Conservation (phyloP, 2,329 filamentous ascomycete species). For the Arthrobotrys megalospora region DNA sequence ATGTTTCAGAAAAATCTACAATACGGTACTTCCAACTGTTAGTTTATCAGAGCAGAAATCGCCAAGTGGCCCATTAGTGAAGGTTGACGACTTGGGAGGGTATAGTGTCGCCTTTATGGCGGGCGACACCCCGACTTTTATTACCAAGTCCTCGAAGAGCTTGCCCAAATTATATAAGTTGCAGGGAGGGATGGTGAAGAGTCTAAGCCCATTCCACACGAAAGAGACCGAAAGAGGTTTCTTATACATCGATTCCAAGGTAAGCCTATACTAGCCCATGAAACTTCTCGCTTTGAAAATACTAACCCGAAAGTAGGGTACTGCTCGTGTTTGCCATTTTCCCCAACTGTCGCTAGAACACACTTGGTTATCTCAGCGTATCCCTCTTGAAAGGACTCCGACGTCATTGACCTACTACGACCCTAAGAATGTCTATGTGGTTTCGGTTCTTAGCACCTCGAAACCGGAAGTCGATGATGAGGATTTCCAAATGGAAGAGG, state of each 20-base stretch:
- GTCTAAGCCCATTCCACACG: slow-evolving; percentile 83
- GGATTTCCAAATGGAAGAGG: slow-evolving; percentile 58
- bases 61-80: slow-evolving; percentile 73
- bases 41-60: slow-evolving; percentile 66
- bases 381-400: slow-evolving; percentile 79
- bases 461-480: slow-evolving; percentile 52
- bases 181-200: slow-evolving; percentile 77
- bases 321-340: slow-evolving; percentile 81
- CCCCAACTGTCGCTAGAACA: slow-evolving; percentile 81
- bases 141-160: slow-evolving; percentile 85
- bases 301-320: slow-evolving; percentile 70
- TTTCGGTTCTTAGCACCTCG: slow-evolving; percentile 71
- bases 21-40: slow-evolving; percentile 54
- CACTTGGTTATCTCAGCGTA: slow-evolving; percentile 81
- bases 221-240: slow-evolving; percentile 85
- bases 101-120: slow-evolving; percentile 87
- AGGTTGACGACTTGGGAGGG: slow-evolving; percentile 78
- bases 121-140: slow-evolving; percentile 82
- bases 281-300: neutral
- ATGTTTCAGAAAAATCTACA: slow-evolving; percentile 57
- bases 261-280: slow-evolving; percentile 63
- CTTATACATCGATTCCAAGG: slow-evolving; percentile 80
- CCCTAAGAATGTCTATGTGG: slow-evolving; percentile 80
- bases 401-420: slow-evolving; percentile 83
- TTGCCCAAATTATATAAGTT: slow-evolving; percentile 81